phyloP scores from a whole-genome alignment of 257 asterid species.

The Osmanthus fragrans region DNA sequence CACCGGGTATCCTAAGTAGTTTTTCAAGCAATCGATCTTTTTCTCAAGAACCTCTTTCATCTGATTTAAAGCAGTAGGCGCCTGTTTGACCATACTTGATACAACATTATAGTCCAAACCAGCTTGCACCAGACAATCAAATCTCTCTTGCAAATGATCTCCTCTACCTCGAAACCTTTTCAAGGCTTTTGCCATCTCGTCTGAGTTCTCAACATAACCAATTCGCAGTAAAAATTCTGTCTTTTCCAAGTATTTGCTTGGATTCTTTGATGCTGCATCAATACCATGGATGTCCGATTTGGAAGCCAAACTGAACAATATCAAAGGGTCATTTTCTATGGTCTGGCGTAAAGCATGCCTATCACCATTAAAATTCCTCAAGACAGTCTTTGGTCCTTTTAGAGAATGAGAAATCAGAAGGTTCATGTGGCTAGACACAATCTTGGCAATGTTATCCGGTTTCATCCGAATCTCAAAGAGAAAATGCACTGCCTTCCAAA shows the following conservation, averaged over 20 bases:
- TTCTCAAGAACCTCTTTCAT: constrained; percentile 58
- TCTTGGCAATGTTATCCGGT: constrained; percentile 43
- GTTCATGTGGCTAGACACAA: constrained; percentile 49
- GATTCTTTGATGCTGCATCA: constrained; percentile 51
- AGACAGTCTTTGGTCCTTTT: constrained; percentile 62
- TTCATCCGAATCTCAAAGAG: constrained; percentile 64
- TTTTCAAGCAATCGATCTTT: constrained; percentile 58
- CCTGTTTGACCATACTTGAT: constrained; percentile 66
- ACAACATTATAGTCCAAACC: constrained; percentile 74
- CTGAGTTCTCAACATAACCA: constrained; percentile 81
- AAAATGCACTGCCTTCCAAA: constrained; percentile 65
- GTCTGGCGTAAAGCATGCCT: constrained; percentile 47
- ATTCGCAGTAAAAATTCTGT: constrained; percentile 52
- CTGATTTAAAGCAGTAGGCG: constrained; percentile 72
- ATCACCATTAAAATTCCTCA: constrained; percentile 55
- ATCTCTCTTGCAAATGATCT: constrained; percentile 90
- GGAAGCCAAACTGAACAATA: constrained; percentile 59
- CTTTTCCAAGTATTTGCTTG: constrained; percentile 52
- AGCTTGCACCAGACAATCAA: constrained; percentile 70
- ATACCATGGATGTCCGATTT: constrained; percentile 35
- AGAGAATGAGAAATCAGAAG: constrained; percentile 55
- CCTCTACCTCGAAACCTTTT: constrained; percentile 87
- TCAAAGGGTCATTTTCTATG: constrained; percentile 49
- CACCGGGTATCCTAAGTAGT: constrained; percentile 64
- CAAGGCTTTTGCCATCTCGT: constrained; percentile 80